phyloP scores from a whole-genome alignment of 306 rosid genomes.

The Cucurbita maxima region DNA sequence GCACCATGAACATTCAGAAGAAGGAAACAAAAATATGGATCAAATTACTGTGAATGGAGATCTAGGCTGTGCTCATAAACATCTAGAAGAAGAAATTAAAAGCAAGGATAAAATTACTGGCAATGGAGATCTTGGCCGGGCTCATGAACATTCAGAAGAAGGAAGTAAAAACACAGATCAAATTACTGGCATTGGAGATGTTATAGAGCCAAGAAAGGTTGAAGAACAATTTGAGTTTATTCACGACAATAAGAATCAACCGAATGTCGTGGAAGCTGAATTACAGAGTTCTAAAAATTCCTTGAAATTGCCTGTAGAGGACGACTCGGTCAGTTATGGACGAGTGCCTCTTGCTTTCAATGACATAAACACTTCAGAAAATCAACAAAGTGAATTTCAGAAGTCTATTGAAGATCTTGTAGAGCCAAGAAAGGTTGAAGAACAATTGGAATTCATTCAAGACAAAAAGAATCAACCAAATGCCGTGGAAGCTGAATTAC shows the following conservation, averaged over 20 bases:
- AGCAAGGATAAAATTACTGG: not conserved
- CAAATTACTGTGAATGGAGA: constrained; percentile 1
- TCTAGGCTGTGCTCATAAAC: not conserved
- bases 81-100: not conserved
- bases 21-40: not conserved
- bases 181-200: constrained; percentile 3
- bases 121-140: constrained; percentile 1
- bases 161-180: not conserved
- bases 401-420: not conserved
- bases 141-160: not conserved
- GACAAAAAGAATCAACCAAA: constrained; percentile 1
- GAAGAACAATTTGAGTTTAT: not conserved
- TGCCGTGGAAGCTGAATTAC: constrained; percentile 5
- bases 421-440: constrained; percentile 3
- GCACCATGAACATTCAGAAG: not conserved
- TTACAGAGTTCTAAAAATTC: not conserved
- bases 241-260: constrained; percentile 4
- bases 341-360: constrained; percentile 3
- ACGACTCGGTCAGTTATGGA: constrained; percentile 18
- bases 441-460: not conserved
- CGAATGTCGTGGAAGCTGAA: constrained; percentile 1
- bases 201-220: not conserved
- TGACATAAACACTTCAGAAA: not conserved
- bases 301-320: constrained; percentile 1
- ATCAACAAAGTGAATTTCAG: constrained; percentile 4